Percentiles rank a stretch among this genome's conserved stretches.
Evolutionary conservation across 2,329 filamentous ascomycete species (phyloP).

Genomic region (Mycosphaerelloides madeirae): DNA sequence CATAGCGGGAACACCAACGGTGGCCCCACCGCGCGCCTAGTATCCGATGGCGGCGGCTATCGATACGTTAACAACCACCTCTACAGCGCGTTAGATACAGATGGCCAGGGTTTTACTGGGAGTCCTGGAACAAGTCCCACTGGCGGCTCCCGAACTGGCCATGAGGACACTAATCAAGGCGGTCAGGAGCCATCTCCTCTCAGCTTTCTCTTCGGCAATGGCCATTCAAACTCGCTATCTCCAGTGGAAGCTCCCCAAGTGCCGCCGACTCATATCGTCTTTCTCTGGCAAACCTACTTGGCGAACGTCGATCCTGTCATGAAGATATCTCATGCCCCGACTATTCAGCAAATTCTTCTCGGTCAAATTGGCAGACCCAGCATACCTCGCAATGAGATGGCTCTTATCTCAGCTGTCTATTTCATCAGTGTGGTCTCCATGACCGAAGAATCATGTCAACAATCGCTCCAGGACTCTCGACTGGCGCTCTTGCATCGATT

Average conservation of each 20-base stretch:
- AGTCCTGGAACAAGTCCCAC: slow-evolving; percentile 11
- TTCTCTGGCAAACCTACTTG: slow-evolving; percentile 69
- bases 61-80: slow-evolving; percentile 26
- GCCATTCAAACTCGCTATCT: slow-evolving; percentile 10
- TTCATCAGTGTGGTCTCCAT: slow-evolving; percentile 30
- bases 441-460: slow-evolving; percentile 26
- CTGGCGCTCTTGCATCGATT: slow-evolving; percentile 20
- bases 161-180: slow-evolving; percentile 3
- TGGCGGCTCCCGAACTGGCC: slow-evolving; percentile 10
- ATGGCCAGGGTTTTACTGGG: slow-evolving; percentile 7
- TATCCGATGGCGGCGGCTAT: slow-evolving; percentile 20
- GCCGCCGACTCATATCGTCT: slow-evolving; percentile 47
- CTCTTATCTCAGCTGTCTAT: slow-evolving; percentile 35
- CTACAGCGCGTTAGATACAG: slow-evolving; percentile 20
- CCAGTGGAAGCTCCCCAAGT: slow-evolving; percentile 16
- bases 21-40: slow-evolving; percentile 16
- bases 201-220: slow-evolving; percentile 21
- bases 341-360: slow-evolving; percentile 62
- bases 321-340: slow-evolving; percentile 68
- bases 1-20: slow-evolving; percentile 9
- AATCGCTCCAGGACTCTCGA: slow-evolving; percentile 20
- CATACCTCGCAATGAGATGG: slow-evolving; percentile 43
- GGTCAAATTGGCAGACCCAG: slow-evolving; percentile 54
- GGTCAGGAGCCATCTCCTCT: slow-evolving; percentile 2
- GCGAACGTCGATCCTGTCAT: slow-evolving; percentile 70